Evolutionary conservation across 2,329 filamentous ascomycete species (phyloP).

Genomic region (Fusarium subtropicale): DNA sequence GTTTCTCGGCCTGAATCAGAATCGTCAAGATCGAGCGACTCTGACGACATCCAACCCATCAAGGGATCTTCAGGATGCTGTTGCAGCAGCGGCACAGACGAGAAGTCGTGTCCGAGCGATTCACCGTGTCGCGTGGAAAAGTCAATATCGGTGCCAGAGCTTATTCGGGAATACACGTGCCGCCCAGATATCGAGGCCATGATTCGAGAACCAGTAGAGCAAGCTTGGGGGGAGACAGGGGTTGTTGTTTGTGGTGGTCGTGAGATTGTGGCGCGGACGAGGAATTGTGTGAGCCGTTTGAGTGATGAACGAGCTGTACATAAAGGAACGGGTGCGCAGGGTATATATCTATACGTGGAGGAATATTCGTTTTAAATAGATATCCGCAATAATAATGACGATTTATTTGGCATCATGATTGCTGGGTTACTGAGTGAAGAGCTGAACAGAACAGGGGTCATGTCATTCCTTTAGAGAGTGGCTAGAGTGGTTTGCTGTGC

Average conservation of each 20-base stretch:
- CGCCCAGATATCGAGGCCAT: constrained; percentile 65
- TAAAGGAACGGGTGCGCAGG: constrained; percentile 72
- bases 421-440: not conserved
- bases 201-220: constrained; percentile 66
- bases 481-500: not conserved
- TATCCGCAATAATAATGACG: not conserved
- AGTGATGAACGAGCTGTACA: constrained; percentile 72
- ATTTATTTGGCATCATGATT: no score
- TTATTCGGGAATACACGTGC: constrained; percentile 58
- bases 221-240: constrained; percentile 69
- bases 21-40: constrained; percentile 32
- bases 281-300: constrained; percentile 66
- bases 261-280: constrained; percentile 63
- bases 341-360: constrained; percentile 70
- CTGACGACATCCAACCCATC: constrained; percentile 31
- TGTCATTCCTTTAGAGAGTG: not conserved
- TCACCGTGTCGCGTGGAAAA: constrained; percentile 24
- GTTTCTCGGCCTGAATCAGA: constrained; percentile 46
- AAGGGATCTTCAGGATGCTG: constrained; percentile 42
- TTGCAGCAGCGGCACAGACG: constrained; percentile 23
- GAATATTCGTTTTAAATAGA: constrained; percentile 65
- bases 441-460: not conserved
- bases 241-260: constrained; percentile 70
- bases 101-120: constrained; percentile 29
- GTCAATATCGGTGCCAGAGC: constrained; percentile 35